phyloP scores from a whole-genome alignment of 192 early-diverging fungal genomes.

The Globomyces pollinis-pini region DNA sequence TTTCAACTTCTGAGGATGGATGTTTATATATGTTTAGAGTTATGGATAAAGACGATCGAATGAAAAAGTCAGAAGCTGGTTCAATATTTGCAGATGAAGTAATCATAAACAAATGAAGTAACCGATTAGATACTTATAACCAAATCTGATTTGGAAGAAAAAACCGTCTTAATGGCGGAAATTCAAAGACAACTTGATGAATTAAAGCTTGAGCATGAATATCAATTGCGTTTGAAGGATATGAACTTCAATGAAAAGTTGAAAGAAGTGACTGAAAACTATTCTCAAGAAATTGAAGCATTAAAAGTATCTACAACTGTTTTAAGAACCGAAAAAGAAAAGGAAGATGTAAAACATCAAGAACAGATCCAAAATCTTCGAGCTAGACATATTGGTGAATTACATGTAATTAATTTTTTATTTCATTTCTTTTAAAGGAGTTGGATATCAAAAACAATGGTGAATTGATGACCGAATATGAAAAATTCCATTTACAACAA shows the following conservation, averaged over 20 bases:
- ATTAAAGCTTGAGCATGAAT: slow-evolving; percentile 56
- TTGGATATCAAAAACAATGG: slow-evolving; percentile 45
- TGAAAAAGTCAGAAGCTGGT: slow-evolving; percentile 12
- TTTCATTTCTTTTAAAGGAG: slow-evolving; percentile 27
- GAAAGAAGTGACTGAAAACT: slow-evolving; percentile 49
- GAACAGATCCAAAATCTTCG: slow-evolving; percentile 28
- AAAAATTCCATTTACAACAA: slow-evolving; percentile 46
- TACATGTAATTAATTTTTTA: slow-evolving; percentile 34
- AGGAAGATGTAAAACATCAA: slow-evolving; percentile 46
- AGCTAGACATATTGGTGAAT: slow-evolving; percentile 23
- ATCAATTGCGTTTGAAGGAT: slow-evolving; percentile 53
- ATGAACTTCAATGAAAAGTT: slow-evolving; percentile 56
- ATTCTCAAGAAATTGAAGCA: slow-evolving; percentile 42
- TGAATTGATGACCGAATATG: slow-evolving; percentile 51
- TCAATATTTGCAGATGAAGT: slow-evolving; percentile 48
- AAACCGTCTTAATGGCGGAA: slow-evolving; percentile 39
- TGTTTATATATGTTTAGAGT: slow-evolving; percentile 38
- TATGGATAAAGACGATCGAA: slow-evolving; percentile 35
- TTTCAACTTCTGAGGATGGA: slow-evolving; percentile 43
- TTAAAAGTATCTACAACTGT: slow-evolving; percentile 38
- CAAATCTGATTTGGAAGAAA: slow-evolving; percentile 53
- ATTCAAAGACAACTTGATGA: slow-evolving; percentile 43
- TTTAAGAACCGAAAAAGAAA: slow-evolving; percentile 45
- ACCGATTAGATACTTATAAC: slow-evolving; percentile 47
- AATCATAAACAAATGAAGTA: background rate